phyloP scores from a whole-genome alignment of 2,329 filamentous ascomycete species.

The Davidsoniella virescens region DNA sequence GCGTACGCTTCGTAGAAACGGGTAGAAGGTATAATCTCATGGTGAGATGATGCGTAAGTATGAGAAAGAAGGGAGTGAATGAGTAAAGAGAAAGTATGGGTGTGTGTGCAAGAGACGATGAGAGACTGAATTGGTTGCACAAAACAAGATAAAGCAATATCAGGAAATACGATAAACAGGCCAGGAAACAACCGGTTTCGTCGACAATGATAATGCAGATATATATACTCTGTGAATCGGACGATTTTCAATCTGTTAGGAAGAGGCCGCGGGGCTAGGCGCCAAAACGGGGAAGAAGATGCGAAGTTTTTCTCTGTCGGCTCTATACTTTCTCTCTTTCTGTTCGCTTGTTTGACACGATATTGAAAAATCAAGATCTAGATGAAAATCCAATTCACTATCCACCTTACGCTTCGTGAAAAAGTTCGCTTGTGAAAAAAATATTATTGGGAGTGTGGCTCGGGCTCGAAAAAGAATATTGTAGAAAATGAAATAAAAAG shows the following conservation, averaged over 20 bases:
- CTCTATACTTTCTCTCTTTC: no score
- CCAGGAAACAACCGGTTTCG: not conserved
- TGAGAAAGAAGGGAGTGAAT: not conserved
- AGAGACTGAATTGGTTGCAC: not conserved
- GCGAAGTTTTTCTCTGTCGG: no score
- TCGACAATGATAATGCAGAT: not conserved
- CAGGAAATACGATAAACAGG: not conserved
- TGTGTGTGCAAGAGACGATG: not conserved
- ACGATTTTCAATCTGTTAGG: not conserved
- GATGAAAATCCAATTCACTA: no score
- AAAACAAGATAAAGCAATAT: not conserved
- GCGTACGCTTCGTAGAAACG: slow-evolving; percentile 74
- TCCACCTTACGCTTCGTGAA: no score
- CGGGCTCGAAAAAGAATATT: no score
- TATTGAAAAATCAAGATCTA: no score
- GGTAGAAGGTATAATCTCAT: slow-evolving; percentile 95
- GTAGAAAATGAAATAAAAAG: no score
- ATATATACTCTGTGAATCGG: not conserved
- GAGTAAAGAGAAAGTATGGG: not conserved
- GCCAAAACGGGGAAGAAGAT: not conserved
- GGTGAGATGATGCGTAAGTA: slow-evolving; percentile 15
- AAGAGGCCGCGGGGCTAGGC: slow-evolving; percentile 10
- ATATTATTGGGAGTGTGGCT: no score
- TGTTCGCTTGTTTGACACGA: no score
- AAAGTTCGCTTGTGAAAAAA: no score